phyloP scores from a whole-genome alignment of 179 eudicot genomes.

The Silene vulgaris region DNA sequence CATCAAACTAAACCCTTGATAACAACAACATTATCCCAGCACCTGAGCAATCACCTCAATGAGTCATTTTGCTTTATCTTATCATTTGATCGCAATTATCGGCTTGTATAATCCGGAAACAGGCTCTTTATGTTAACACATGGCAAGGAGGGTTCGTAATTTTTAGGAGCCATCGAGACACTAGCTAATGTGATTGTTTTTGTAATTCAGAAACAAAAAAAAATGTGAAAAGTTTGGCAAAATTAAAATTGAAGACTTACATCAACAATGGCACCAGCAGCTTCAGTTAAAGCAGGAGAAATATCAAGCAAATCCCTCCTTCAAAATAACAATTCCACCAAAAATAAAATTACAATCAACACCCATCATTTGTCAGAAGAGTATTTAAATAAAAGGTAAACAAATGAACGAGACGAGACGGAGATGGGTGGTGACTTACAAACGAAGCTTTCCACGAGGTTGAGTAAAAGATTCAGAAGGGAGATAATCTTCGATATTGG shows the following conservation, averaged over 20 bases:
- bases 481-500: conserved; percentile 83
- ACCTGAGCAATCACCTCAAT: too few relatives aligned
- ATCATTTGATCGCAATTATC: too few relatives aligned
- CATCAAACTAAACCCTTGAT: too few relatives aligned
- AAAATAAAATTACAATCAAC: neutral
- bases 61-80: too few relatives aligned
- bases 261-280: conserved; percentile 92
- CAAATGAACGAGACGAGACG: neutral
- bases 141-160: too few relatives aligned
- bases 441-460: conserved; percentile 60
- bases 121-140: too few relatives aligned
- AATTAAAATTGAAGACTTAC: conserved; percentile 34
- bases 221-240: too few relatives aligned
- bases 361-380: neutral
- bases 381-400: neutral
- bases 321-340: conserved; percentile 10
- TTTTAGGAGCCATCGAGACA: too few relatives aligned
- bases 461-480: conserved; percentile 57
- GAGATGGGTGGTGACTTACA: conserved; percentile 31
- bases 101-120: too few relatives aligned
- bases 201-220: too few relatives aligned
- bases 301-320: conserved; percentile 88
- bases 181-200: too few relatives aligned
- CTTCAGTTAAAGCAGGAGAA: conserved; percentile 85
- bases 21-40: too few relatives aligned